phyloP scores from a whole-genome alignment of 192 early-diverging fungal genomes.

The Coemansia sp. region DNA sequence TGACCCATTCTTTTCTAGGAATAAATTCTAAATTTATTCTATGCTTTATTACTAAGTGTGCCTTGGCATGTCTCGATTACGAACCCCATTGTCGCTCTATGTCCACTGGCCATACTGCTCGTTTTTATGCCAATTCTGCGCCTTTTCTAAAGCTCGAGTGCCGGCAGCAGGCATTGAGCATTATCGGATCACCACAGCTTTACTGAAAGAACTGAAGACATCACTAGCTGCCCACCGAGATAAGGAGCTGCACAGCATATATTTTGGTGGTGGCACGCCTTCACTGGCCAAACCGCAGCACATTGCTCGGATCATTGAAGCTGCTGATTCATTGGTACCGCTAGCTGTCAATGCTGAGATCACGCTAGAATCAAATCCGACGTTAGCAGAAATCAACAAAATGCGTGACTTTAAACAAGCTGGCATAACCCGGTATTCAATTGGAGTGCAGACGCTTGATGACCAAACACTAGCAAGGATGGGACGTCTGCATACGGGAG shows the following conservation, averaged over 20 bases:
- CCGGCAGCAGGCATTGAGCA: constrained; percentile 23
- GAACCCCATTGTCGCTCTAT: constrained; percentile 49
- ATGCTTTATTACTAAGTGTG: too few relatives aligned
- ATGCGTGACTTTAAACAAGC: constrained; percentile 37
- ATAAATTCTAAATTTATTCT: background rate
- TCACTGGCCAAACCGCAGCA: constrained; percentile 43
- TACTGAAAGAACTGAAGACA: constrained; percentile 28
- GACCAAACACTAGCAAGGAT: constrained; percentile 31
- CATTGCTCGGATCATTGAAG: constrained; percentile 29
- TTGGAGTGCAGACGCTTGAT: constrained; percentile 57
- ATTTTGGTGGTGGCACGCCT: constrained; percentile 63
- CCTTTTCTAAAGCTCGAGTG: constrained; percentile 48
- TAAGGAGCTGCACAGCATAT: constrained; percentile 34
- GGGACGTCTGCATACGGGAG: constrained; percentile 52
- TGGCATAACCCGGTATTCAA: constrained; percentile 54
- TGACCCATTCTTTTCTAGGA: background rate
- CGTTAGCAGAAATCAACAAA: constrained; percentile 37
- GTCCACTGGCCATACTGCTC: constrained; percentile 62
- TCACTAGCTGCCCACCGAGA: constrained; percentile 18
- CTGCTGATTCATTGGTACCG: constrained; percentile 19
- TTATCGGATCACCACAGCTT: constrained; percentile 20
- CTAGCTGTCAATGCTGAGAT: constrained; percentile 42
- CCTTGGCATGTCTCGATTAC: background rate
- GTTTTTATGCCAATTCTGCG: constrained; percentile 57
- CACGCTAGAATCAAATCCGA: constrained; percentile 54